phyloP scores from a whole-genome alignment of 495 filamentous ascomycete species.

The Tuber indicum region DNA sequence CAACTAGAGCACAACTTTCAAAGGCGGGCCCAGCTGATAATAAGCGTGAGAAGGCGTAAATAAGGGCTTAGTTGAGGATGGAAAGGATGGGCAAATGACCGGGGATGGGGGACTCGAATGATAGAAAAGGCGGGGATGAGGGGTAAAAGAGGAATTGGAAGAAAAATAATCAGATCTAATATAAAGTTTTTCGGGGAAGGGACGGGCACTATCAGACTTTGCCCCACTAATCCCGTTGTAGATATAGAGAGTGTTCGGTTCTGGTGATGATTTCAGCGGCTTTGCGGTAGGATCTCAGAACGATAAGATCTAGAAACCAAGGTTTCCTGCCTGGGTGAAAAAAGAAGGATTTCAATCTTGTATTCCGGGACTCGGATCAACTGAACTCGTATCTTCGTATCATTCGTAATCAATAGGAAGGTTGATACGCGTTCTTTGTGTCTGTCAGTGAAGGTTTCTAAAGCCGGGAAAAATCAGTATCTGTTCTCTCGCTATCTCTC shows the following conservation, averaged over 20 bases:
- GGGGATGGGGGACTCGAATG: constrained; percentile 12
- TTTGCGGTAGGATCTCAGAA: not conserved
- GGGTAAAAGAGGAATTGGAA: constrained; percentile 29
- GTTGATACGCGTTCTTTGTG: not conserved
- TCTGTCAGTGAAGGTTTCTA: not conserved
- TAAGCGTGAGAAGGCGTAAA: constrained; percentile 5
- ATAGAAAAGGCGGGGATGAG: constrained; percentile 34
- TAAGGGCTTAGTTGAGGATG: constrained; percentile 4
- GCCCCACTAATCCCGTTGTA: not conserved
- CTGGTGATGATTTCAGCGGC: not conserved
- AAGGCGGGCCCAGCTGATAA: constrained; percentile 20
- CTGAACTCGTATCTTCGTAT: not conserved
- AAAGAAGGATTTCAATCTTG: not conserved
- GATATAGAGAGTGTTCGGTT: not conserved
- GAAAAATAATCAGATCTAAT: constrained; percentile 35
- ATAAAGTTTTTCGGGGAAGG: constrained; percentile 21
- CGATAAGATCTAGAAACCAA: not conserved
- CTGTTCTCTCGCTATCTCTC: not conserved
- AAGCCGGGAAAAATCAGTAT: not conserved
- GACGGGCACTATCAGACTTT: constrained; percentile 23
- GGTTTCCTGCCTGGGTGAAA: not conserved
- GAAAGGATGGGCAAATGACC: not conserved
- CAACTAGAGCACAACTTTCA: not conserved
- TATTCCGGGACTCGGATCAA: not conserved
- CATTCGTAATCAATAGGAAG: not conserved